Evolutionary conservation across 768 basidiomycete species (phyloP), one percentile per base, ranked within the genome.

Genomic region (Collybia nuda): DNA sequence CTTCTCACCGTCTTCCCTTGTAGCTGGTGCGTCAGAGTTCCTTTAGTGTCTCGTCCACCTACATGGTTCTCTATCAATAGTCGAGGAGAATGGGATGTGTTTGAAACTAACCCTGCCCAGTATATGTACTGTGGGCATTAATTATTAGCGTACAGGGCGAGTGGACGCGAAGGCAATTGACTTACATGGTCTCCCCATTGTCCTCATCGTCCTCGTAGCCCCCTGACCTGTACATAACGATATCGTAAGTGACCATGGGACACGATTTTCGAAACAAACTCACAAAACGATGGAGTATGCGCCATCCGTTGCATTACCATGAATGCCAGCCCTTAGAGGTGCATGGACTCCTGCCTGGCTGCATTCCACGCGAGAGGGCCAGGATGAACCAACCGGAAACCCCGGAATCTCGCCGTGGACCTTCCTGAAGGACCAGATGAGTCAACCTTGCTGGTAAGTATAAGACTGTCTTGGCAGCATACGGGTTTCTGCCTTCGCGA

Each of bases 141-240:
- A 22, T 45, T 37, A 26, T 53, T 40, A 54, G 29, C 12, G 12
- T 19, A 46, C 29, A 11, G 29, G 22, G 44, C 11, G 7, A 8
- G 5, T 22, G 23, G 1, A 11, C 17, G 12, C 6, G 4, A 9
- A 37, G 24, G 15, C n/a, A 1, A 21, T 38, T 21, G 23, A 50
- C 71, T 3, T 52, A 75, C 74, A 76, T 71, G 6, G 3, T 64
- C 0, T 72, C 64, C 24, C 75, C 75, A 0, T 38, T 0, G 26
- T 76, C 75, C 1, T 42, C n/a, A 50, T 76, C 68, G 55, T 77
- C 75, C 40, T 72, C 68, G 37, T 76, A 76, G 6, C 72, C 71
- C 12, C 57, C 65, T 32, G 75, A 71, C 15, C 63, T 65, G 22
- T 4, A n/a, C n/a, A n/a, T n/a, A 36, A 1, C 18, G 8, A 19